Percentiles rank a stretch among this genome's conserved stretches.
Evolutionary conservation across 2,329 filamentous ascomycete genomes (phyloP).

Genomic region (Lecanicillium sp.): DNA sequence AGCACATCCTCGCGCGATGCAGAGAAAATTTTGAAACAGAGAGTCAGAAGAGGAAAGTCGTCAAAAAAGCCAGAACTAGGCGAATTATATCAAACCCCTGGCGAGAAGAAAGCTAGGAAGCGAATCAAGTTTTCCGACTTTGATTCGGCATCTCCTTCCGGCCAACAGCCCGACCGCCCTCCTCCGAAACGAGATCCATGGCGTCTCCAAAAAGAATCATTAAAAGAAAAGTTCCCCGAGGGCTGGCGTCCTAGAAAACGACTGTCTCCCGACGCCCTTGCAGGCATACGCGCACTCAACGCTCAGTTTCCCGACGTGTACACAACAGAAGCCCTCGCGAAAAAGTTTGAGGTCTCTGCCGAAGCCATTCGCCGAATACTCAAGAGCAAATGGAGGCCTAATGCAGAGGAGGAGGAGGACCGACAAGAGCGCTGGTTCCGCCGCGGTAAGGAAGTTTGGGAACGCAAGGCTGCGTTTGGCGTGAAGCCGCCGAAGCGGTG

Average conservation of each 20-base stretch:
- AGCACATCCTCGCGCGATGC: too few species aligned
- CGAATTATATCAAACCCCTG: neutral
- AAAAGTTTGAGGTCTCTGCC: slow-evolving; percentile 76
- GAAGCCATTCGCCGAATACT: slow-evolving; percentile 85
- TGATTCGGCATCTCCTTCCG: neutral
- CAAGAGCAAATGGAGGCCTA: slow-evolving; percentile 65
- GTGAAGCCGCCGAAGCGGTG: slow-evolving; percentile 53
- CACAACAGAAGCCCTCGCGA: slow-evolving; percentile 62
- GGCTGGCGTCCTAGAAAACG: slow-evolving; percentile 79
- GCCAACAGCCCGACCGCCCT: neutral
- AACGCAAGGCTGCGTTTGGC: slow-evolving; percentile 49
- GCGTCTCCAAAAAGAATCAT: slow-evolving; percentile 66
- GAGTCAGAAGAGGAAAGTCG: neutral
- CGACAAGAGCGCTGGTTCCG: slow-evolving; percentile 54
- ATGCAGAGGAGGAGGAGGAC: slow-evolving; percentile 46
- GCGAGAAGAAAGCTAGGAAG: neutral
- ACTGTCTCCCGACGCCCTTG: slow-evolving; percentile 83
- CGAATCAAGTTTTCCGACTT: neutral
- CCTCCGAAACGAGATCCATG: slow-evolving; percentile 43
- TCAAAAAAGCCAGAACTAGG: neutral
- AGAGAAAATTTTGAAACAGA: slow-evolving; percentile 1
- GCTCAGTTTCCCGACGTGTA: slow-evolving; percentile 68
- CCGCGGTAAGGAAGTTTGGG: slow-evolving; percentile 52
- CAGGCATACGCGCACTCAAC: slow-evolving; percentile 81
- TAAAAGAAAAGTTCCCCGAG: slow-evolving; percentile 70